Base-by-base conservation (phyloP, 306 rosid genomes). In the Hippophae rhamnoides region DNA sequence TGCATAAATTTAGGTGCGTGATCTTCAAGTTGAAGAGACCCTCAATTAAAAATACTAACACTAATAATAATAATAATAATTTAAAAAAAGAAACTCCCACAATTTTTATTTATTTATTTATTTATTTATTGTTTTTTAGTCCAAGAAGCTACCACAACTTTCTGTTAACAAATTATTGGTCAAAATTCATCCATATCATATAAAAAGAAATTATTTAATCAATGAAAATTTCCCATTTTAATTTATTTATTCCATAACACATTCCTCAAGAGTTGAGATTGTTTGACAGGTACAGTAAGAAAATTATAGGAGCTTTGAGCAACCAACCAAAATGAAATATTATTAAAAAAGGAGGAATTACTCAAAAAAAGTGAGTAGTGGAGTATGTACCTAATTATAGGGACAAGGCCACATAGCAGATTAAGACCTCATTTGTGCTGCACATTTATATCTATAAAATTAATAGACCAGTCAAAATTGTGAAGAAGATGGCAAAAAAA, bases 401-500 rank as follows among this genome's bases (percentile, higher is more conserved):
- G 62, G 66, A 11, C 57, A 48, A 26, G 42, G 41, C 42, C 47
- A 42, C 53, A 53, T 57, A 47, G 44, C 48, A 42, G 62, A 69
- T 72, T 6, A 5, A 9, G 26, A 5, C 10, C 14, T 10, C 38
- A 10, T 13, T 13, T n/a, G 4, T 48, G 52, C 52, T 18, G 23
- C 23, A 18, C 23, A 18, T 18, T 18, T 18, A 18, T 18, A 18
- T 18, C 23, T 18, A 18, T 47, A 48, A 11, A 8, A 47, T 52
- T 61, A 67, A 79, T 59, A 63, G 74, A 69, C 48, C 2, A 52
- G 85, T 76, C 85, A 78, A 81, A 69, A 63, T 14, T 53, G 65
- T 18, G 67, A 70, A 67, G 72, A 62, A 23, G 48, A 52, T 78
- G 23, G 23, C 23, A 18, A 18, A 18, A 18, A 18, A 18, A 74